Conservation (phyloP, 192 early-diverging fungal species). For the Coemansia sp. region DNA sequence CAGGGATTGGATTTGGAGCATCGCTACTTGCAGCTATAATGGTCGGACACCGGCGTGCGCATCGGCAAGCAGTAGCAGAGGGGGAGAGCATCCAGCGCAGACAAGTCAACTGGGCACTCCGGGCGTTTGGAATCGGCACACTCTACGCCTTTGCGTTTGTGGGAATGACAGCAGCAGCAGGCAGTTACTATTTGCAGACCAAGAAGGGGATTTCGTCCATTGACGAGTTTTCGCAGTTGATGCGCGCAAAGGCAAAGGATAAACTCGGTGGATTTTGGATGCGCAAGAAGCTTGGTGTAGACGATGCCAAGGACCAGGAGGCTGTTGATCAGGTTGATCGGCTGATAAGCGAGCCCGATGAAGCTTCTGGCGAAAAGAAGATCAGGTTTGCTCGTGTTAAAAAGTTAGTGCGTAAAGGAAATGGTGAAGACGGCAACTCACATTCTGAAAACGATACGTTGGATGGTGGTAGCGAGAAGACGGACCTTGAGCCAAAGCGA, state of each 20-base stretch:
- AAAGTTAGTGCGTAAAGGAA: slow-evolving; percentile 13
- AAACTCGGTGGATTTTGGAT: slow-evolving; percentile 15
- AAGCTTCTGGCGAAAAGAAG: slow-evolving; percentile 27
- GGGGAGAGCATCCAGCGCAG: slow-evolving; percentile 23
- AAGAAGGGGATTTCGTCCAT: slow-evolving; percentile 18
- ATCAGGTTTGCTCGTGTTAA: slow-evolving; percentile 34
- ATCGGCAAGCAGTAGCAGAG: slow-evolving; percentile 14
- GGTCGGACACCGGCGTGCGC: slow-evolving; percentile 43
- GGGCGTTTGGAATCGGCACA: slow-evolving; percentile 45
- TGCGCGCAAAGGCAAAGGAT: slow-evolving; percentile 15
- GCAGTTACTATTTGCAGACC: slow-evolving; percentile 39
- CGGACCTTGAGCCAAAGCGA: not conserved
- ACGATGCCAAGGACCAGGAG: slow-evolving; percentile 17
- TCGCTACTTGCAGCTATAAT: slow-evolving; percentile 32
- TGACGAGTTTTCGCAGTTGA: slow-evolving; percentile 11
- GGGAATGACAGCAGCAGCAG: slow-evolving; percentile 19
- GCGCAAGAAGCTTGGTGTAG: slow-evolving; percentile 16
- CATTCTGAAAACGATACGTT: not conserved
- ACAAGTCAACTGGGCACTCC: slow-evolving; percentile 30
- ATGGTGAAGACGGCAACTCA: not conserved
- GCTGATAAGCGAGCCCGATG: slow-evolving; percentile 20
- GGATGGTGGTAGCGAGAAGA: not conserved
- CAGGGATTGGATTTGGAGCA: slow-evolving; percentile 33
- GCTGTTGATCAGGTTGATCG: slow-evolving; percentile 18
- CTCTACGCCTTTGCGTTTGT: slow-evolving; percentile 42